Conservation (phyloP, 352 stramenopile species). For the Phytophthora citrophthora region DNA sequence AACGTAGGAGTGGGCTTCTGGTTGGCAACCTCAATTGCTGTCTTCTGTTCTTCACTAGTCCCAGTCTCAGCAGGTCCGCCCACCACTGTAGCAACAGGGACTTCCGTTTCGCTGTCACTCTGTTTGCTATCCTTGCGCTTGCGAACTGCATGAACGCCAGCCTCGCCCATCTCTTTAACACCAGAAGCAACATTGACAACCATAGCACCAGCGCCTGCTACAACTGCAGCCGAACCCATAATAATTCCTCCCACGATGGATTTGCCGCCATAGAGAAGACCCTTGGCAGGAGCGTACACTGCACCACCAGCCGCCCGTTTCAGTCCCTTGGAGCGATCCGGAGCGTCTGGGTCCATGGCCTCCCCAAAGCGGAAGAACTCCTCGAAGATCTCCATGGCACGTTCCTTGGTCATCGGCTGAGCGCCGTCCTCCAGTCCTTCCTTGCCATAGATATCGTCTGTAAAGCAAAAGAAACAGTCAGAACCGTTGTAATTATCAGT, state of each 20-base stretch:
- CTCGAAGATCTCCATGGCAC: slow-evolving; percentile 86
- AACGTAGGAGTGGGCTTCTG: slow-evolving; percentile 82
- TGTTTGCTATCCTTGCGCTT: slow-evolving; percentile 64
- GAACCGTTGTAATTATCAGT: neutral
- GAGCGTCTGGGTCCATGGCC: slow-evolving; percentile 84
- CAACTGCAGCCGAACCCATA: slow-evolving; percentile 81
- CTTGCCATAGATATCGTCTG: slow-evolving; percentile 94
- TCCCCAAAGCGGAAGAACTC: slow-evolving; percentile 89
- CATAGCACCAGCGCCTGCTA: slow-evolving; percentile 80
- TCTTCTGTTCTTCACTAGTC: slow-evolving; percentile 28
- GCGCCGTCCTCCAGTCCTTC: slow-evolving; percentile 88
- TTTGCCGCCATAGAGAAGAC: slow-evolving; percentile 84
- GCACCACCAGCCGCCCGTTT: slow-evolving; percentile 79
- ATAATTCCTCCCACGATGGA: slow-evolving; percentile 85
- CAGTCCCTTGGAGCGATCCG: slow-evolving; percentile 76
- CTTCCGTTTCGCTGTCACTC: slow-evolving; percentile 49
- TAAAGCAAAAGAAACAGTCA: slow-evolving; percentile 20
- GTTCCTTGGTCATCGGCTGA: slow-evolving; percentile 85
- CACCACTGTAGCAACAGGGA: slow-evolving; percentile 22
- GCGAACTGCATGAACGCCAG: slow-evolving; percentile 76
- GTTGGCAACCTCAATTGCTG: slow-evolving; percentile 43
- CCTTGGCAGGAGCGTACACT: slow-evolving; percentile 85
- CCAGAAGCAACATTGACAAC: slow-evolving; percentile 82
- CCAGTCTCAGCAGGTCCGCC: slow-evolving; percentile 14
- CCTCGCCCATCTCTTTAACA: slow-evolving; percentile 89